Percentiles rank a stretch among this genome's conserved stretches.
Evolutionary conservation across 2,329 filamentous ascomycete species (phyloP).

Genomic region (Diatrype stigma): DNA sequence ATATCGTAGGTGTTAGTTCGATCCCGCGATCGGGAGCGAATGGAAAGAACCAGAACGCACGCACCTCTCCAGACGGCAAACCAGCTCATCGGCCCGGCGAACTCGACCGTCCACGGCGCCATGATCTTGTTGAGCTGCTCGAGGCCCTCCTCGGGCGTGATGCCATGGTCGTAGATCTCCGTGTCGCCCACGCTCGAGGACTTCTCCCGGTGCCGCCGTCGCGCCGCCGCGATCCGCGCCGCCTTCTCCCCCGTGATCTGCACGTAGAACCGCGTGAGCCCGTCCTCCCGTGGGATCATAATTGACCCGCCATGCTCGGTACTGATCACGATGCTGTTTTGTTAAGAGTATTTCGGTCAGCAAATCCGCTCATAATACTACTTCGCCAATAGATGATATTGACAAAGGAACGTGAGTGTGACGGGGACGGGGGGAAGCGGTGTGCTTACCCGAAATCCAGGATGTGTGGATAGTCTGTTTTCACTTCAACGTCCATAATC

Average conservation of each 20-base stretch:
- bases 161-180: slow-evolving; percentile 25
- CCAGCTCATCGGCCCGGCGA: slow-evolving; percentile 28
- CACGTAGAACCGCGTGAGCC: slow-evolving; percentile 20
- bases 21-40: too few relatives aligned
- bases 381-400: too few relatives aligned
- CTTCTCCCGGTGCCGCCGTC: not conserved
- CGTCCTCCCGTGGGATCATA: slow-evolving; percentile 31
- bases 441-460: slow-evolving; percentile 25
- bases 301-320: slow-evolving; percentile 26
- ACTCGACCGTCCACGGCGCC: slow-evolving; percentile 27
- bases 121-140: slow-evolving; percentile 31
- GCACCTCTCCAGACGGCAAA: slow-evolving; percentile 31
- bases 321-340: slow-evolving; percentile 17
- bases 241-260: slow-evolving; percentile 4
- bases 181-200: not conserved
- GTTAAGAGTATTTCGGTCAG: not conserved
- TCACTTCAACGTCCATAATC: slow-evolving; percentile 26
- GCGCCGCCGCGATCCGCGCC: not conserved
- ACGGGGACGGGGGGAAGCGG: not conserved
- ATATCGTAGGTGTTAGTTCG: too few relatives aligned
- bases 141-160: slow-evolving; percentile 31
- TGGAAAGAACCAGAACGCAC: not conserved
- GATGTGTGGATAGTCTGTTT: slow-evolving; percentile 26
- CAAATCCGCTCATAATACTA: too few relatives aligned
- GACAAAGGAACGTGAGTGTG: too few relatives aligned